phyloP scores from a whole-genome alignment of 1,284 basidiomycete species.

The Irpex sp. region DNA sequence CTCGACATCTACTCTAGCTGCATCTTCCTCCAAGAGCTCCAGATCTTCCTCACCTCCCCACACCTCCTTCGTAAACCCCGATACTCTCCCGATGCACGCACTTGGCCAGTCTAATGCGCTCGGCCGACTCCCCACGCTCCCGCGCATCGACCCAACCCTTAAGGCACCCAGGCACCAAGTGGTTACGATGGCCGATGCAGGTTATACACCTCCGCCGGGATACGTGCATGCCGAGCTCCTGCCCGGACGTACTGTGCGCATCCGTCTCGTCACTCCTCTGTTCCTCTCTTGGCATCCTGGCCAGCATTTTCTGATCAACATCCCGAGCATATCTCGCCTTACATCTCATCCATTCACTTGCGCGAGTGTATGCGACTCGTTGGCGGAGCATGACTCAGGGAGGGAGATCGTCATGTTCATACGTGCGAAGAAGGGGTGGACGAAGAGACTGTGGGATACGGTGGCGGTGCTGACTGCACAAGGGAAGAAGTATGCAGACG shows the following conservation, averaged over 20 bases:
- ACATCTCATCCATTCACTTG: conserved; percentile 84
- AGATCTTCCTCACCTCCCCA: neutral
- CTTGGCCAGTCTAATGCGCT: conserved; percentile 7
- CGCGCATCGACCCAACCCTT: conserved; percentile 10
- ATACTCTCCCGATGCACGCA: conserved; percentile 11
- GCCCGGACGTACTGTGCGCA: conserved; percentile 73
- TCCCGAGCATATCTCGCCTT: conserved; percentile 67
- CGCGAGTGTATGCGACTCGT: conserved; percentile 62
- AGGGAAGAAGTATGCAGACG: conserved; percentile 26
- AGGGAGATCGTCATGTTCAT: conserved; percentile 72
- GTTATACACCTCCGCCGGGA: conserved; percentile 56
- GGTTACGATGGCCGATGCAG: conserved; percentile 11
- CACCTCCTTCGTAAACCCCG: neutral
- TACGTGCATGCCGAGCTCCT: conserved; percentile 78
- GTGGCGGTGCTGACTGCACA: conserved; percentile 33
- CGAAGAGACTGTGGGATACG: conserved; percentile 67
- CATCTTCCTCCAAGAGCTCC: neutral
- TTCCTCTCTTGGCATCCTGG: conserved; percentile 74
- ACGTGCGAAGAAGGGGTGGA: conserved; percentile 77
- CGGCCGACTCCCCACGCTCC: conserved; percentile 9
- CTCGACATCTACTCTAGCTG: neutral
- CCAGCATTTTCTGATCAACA: conserved; percentile 73
- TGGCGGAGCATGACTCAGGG: conserved; percentile 38
- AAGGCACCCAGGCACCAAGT: conserved; percentile 6
- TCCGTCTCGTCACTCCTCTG: conserved; percentile 64